phyloP scores from a whole-genome alignment of 805 yeast genomes.

The Cyberlindnera xishuangbannaensis region DNA sequence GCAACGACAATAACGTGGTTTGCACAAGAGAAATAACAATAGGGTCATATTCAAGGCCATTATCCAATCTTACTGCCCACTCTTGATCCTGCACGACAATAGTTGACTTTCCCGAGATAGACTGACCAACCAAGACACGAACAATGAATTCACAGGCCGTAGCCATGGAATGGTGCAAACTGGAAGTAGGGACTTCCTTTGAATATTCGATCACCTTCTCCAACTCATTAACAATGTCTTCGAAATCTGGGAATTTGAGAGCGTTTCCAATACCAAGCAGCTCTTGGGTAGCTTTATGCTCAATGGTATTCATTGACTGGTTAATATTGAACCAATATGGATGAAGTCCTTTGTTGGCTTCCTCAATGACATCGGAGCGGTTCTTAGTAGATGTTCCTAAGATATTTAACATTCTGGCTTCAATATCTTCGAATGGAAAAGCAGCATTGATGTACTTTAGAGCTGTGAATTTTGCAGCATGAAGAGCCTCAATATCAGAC shows the following conservation, averaged over 20 bases:
- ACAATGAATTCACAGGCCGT: conserved; percentile 48
- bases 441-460: conserved; percentile 59
- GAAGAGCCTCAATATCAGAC: conserved; percentile 30
- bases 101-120: conserved; percentile 45
- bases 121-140: conserved; percentile 59
- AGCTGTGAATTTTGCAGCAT: conserved; percentile 56
- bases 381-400: conserved; percentile 54
- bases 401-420: conserved; percentile 62
- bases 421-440: conserved; percentile 60
- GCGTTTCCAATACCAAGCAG: conserved; percentile 34
- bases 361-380: conserved; percentile 72
- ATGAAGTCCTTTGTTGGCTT: conserved; percentile 71
- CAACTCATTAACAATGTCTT: conserved; percentile 31
- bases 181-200: conserved; percentile 21
- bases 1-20: conserved; percentile 19
- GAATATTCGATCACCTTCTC: conserved; percentile 23
- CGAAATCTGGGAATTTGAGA: conserved; percentile 51
- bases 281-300: conserved; percentile 39
- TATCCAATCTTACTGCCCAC: conserved; percentile 66
- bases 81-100: conserved; percentile 64
- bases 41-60: conserved; percentile 59
- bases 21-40: conserved; percentile 34
- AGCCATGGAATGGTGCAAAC: conserved; percentile 29
- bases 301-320: conserved; percentile 39
- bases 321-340: conserved; percentile 72